Percentiles rank a stretch among this genome's conserved stretches.
Evolutionary conservation across 2,329 filamentous ascomycete species (phyloP).

Genomic region (Bipolaris zeicola): DNA sequence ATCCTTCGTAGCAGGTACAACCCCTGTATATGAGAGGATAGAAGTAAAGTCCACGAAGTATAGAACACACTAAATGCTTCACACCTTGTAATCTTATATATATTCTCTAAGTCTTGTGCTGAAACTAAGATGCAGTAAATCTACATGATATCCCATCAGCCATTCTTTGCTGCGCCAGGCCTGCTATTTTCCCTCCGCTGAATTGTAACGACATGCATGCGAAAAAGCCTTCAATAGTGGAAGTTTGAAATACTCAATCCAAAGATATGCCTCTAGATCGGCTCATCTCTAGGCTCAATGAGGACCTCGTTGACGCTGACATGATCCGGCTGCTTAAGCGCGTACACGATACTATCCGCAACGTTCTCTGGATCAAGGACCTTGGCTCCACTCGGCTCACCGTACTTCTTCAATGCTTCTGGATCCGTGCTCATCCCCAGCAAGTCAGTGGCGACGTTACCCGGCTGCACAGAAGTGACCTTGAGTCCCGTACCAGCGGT

Average conservation of each 20-base stretch:
- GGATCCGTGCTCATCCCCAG: slow-evolving; percentile 75
- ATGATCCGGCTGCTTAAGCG: slow-evolving; percentile 73
- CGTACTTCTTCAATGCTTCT: slow-evolving; percentile 79
- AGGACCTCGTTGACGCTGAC: slow-evolving; percentile 81
- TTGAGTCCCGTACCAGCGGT: slow-evolving; percentile 74
- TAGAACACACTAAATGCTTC: neutral
- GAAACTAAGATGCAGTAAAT: neutral
- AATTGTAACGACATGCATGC: neutral
- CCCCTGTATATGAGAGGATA: neutral
- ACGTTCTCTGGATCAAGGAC: slow-evolving; percentile 76
- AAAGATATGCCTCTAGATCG: slow-evolving; percentile 28
- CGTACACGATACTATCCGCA: slow-evolving; percentile 74
- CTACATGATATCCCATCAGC: neutral
- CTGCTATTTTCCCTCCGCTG: neutral
- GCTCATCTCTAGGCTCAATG: slow-evolving; percentile 57
- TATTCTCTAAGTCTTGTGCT: neutral
- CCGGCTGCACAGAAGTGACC: slow-evolving; percentile 77
- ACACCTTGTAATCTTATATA: neutral
- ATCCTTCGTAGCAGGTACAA: neutral
- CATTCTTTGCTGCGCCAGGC: neutral
- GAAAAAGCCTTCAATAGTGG: neutral
- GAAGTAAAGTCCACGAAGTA: neutral
- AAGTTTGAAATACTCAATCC: neutral
- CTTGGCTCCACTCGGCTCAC: slow-evolving; percentile 74
- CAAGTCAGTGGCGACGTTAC: slow-evolving; percentile 75